These are phyloP conservation scores for Saposhnikovia divaricata DNA, from an alignment of 129 eudicot species.

Conservation along the genomic window DNA sequence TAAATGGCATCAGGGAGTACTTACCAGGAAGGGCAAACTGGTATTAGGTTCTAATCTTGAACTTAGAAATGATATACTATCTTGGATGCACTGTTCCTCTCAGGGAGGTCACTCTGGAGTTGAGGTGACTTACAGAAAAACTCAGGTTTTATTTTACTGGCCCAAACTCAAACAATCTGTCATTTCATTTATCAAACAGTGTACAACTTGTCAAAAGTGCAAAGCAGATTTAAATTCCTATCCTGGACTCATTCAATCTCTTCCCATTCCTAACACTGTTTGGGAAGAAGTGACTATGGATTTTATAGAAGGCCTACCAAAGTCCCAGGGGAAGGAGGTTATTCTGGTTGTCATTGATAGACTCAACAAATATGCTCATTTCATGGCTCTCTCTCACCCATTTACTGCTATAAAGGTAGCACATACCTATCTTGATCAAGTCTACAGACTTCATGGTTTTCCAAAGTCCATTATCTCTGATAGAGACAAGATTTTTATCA, in stretches of 20 bases:
- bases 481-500: neutral
- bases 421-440: neutral
- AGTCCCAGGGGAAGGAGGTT: neutral
- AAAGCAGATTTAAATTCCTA: neutral
- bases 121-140: no score
- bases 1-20: no score
- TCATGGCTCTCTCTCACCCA: no score
- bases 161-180: no score
- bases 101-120: no score
- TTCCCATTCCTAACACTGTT: neutral
- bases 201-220: neutral
- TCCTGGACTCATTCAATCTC: neutral
- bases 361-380: neutral
- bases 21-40: no score
- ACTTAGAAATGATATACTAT: no score
- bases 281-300: neutral
- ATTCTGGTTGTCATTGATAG: neutral
- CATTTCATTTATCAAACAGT: no score
- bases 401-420: neutral
- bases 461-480: neutral
- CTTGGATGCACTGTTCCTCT: no score
- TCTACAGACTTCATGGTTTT: neutral
- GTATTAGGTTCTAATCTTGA: no score
- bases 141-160: no score
- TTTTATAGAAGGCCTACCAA: neutral